These are phyloP conservation scores for Ustilago sp. DNA, from an alignment of 1,284 basidiomycete genomes.

Conservation along the genomic window DNA sequence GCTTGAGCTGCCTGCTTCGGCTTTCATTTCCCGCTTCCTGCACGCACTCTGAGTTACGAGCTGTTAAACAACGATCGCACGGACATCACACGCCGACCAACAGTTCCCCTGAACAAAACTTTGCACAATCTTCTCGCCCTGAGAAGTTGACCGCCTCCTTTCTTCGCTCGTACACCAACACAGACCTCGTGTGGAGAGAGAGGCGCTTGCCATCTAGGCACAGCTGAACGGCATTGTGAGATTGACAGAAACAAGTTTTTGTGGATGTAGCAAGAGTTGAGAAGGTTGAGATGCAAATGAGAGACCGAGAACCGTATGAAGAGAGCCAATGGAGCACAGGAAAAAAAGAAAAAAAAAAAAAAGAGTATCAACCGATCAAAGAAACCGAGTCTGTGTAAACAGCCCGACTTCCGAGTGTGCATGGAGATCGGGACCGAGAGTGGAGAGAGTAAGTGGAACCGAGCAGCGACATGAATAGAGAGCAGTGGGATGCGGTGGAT, in stretches of 20 bases:
- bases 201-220: conserved; percentile 2
- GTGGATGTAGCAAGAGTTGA: background rate
- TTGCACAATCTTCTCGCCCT: too few relatives aligned
- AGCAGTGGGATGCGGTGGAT: background rate
- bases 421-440: background rate
- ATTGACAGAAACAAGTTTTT: background rate
- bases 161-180: too few relatives aligned
- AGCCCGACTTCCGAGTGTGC: background rate
- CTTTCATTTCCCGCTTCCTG: too few relatives aligned
- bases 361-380: conserved; percentile 1
- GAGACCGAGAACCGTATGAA: conserved; percentile 9
- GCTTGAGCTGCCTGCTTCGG: too few relatives aligned
- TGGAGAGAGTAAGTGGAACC: background rate
- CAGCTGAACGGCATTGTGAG: conserved; percentile 1
- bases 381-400: background rate
- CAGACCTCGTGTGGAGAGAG: background rate
- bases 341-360: background rate
- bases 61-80: too few relatives aligned
- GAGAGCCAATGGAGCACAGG: conserved; percentile 1
- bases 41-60: too few relatives aligned
- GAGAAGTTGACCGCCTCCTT: too few relatives aligned
- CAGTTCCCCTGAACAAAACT: too few relatives aligned
- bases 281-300: conserved; percentile 20
- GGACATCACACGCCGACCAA: too few relatives aligned
- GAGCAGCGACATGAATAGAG: background rate